Percentiles rank a stretch among this genome's conserved stretches.
Evolutionary conservation across 768 basidiomycete species (phyloP).

Genomic region (Lactifluus volemus): DNA sequence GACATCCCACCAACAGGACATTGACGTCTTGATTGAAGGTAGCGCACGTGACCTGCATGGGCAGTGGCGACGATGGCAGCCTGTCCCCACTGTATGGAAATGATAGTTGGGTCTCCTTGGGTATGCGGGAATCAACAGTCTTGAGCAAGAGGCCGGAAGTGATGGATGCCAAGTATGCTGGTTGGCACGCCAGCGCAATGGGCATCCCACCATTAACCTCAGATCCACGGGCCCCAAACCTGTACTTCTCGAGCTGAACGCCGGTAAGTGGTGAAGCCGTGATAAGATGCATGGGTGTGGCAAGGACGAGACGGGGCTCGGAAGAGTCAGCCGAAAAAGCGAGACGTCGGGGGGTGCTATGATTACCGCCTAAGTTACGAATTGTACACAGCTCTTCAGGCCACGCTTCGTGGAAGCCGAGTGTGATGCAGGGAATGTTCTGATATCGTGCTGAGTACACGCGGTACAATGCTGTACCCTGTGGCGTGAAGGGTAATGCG

Average conservation of each 20-base stretch:
- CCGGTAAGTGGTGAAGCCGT: conserved; percentile 2
- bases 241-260: conserved; percentile 6
- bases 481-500: conserved; percentile 8
- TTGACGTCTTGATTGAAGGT: conserved; percentile 1
- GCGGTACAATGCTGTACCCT: conserved; percentile 10
- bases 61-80: neutral
- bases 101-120: conserved; percentile 6
- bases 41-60: neutral
- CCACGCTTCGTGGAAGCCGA: conserved; percentile 22
- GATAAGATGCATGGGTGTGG: conserved; percentile 7
- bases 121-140: neutral
- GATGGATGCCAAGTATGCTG: neutral
- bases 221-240: neutral
- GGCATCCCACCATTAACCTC: neutral
- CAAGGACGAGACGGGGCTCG: neutral
- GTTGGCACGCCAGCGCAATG: conserved; percentile 8
- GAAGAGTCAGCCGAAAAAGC: conserved; percentile 5
- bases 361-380: conserved; percentile 2
- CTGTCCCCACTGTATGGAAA: neutral
- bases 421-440: conserved; percentile 19
- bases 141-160: conserved; percentile 11
- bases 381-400: conserved; percentile 14
- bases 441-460: conserved; percentile 8
- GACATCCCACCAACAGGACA: conserved; percentile 3
- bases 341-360: neutral